Evolutionary conservation across 805 yeast species (phyloP).

Genomic region (Saccharomycopsis olivae): DNA sequence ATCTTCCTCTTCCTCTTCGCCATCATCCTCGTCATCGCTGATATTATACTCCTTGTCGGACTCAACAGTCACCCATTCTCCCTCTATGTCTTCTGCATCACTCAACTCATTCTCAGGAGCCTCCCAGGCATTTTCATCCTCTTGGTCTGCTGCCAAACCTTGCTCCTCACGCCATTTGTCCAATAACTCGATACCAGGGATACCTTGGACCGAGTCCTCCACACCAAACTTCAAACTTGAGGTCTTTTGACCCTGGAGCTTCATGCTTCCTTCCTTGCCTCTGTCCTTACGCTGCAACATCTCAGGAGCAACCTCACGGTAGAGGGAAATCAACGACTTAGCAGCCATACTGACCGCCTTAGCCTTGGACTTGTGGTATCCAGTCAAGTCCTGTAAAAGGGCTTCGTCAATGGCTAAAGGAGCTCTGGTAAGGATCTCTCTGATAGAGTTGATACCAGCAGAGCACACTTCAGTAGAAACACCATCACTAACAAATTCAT

Average conservation of each 20-base stretch:
- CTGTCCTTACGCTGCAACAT: slow-evolving; percentile 86
- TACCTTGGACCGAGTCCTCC: slow-evolving; percentile 54
- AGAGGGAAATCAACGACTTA: slow-evolving; percentile 70
- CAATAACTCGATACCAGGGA: slow-evolving; percentile 85
- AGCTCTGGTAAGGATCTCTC: slow-evolving; percentile 88
- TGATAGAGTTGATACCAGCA: slow-evolving; percentile 91
- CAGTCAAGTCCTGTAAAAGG: slow-evolving; percentile 78
- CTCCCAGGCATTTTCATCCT: slow-evolving; percentile 51
- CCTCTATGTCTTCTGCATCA: slow-evolving; percentile 53
- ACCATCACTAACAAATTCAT: slow-evolving; percentile 97
- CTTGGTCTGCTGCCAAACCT: slow-evolving; percentile 45
- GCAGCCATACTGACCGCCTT: slow-evolving; percentile 95
- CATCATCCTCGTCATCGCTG: slow-evolving; percentile 39
- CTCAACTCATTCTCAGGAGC: slow-evolving; percentile 40
- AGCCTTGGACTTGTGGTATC: slow-evolving; percentile 85
- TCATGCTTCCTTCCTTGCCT: slow-evolving; percentile 87
- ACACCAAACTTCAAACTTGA: slow-evolving; percentile 57
- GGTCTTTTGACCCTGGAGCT: slow-evolving; percentile 42
- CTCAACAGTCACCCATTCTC: slow-evolving; percentile 87
- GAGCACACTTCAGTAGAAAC: slow-evolving; percentile 97
- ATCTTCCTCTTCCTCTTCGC: slow-evolving; percentile 27
- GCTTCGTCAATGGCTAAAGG: slow-evolving; percentile 90
- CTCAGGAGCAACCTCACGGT: slow-evolving; percentile 93
- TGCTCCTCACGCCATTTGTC: slow-evolving; percentile 71
- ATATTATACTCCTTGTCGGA: slow-evolving; percentile 67